These are phyloP conservation scores for Cryptococcus deneoformans DNA, from an alignment of 1,284 basidiomycete genomes.

Conservation along the genomic window DNA sequence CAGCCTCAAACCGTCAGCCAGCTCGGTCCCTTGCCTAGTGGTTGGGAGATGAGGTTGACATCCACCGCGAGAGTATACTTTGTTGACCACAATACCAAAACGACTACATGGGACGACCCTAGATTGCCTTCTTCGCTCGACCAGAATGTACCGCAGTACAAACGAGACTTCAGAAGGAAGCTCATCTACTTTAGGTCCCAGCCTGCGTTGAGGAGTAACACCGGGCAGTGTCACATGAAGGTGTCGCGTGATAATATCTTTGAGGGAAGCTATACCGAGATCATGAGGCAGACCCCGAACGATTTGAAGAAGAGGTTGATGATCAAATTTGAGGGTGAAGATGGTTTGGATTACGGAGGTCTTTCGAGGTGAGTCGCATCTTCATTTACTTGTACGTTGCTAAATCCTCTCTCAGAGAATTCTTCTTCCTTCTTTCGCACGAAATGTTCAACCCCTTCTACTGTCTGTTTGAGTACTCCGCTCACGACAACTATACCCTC, in stretches of 20 bases:
- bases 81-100: constrained; percentile 90
- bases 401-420: constrained; percentile 63
- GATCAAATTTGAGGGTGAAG: constrained; percentile 99
- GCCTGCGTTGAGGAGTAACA: constrained; percentile 82
- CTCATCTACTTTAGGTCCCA: constrained; percentile 99
- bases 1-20: constrained; percentile 80
- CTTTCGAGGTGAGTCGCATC: constrained; percentile 69
- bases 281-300: constrained; percentile 87
- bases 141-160: constrained; percentile 97
- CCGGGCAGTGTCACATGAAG: constrained; percentile 96
- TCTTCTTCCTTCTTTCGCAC: constrained; percentile 99
- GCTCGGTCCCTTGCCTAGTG: constrained; percentile 91
- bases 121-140: constrained; percentile 66
- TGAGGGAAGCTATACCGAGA: constrained; percentile 93
- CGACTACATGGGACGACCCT: constrained; percentile 95
- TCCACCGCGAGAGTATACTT: constrained; percentile 92
- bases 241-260: constrained; percentile 89
- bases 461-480: constrained; percentile 98
- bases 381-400: neutral
- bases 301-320: constrained; percentile 96
- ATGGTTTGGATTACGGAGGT: constrained; percentile 97
- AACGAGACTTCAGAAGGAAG: constrained; percentile 97
- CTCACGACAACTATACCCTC: constrained; percentile 98
- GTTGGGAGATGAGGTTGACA: constrained; percentile 97
- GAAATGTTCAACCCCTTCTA: constrained; percentile 99